These are phyloP conservation scores for Articulospora tetracladia DNA, from an alignment of 495 filamentous ascomycete species.

Conservation along the genomic window DNA sequence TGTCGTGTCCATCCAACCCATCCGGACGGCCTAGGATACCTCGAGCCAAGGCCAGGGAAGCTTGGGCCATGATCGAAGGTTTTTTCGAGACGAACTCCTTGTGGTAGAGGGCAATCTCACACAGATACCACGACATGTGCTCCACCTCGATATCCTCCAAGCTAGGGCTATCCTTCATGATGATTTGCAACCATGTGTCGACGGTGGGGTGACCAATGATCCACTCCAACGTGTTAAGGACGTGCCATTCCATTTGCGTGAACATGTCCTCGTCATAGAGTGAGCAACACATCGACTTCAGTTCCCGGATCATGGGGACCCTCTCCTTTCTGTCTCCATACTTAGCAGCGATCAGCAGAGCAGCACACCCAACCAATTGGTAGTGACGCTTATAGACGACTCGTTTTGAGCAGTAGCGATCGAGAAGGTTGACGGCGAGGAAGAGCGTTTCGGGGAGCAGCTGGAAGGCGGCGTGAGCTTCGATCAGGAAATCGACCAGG, in stretches of 20 bases:
- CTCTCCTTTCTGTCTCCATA: conserved; percentile 98
- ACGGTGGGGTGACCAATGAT: conserved; percentile 92
- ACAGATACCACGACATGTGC: conserved; percentile 90
- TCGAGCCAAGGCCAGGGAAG: conserved; percentile 78
- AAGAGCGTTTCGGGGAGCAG: conserved; percentile 93
- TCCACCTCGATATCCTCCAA: conserved; percentile 83
- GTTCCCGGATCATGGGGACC: conserved; percentile 89
- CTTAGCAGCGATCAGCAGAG: conserved; percentile 95
- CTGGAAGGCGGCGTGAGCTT: conserved; percentile 93
- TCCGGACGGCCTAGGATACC: conserved; percentile 79
- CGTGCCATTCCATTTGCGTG: conserved; percentile 99
- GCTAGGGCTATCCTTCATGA: conserved; percentile 52
- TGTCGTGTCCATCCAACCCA: conserved; percentile 69
- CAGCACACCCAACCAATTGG: conserved; percentile 93
- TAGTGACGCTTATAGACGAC: conserved; percentile 99
- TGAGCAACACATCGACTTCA: conserved; percentile 98
- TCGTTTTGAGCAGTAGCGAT: conserved; percentile 94
- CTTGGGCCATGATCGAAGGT: conserved; percentile 85
- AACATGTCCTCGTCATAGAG: conserved; percentile 99
- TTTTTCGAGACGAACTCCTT: conserved; percentile 89
- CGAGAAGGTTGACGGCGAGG: conserved; percentile 92
- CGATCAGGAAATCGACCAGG: conserved; percentile 95
- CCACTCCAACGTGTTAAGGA: conserved; percentile 96
- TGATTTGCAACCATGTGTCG: conserved; percentile 83
- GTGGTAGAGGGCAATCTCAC: conserved; percentile 92